A percentile compares a stretch with the other conserved stretches of the same genome.
These are phyloP conservation scores for Solanum sejunctum DNA, from an alignment of 257 asterid species.

Conservation along the genomic window DNA sequence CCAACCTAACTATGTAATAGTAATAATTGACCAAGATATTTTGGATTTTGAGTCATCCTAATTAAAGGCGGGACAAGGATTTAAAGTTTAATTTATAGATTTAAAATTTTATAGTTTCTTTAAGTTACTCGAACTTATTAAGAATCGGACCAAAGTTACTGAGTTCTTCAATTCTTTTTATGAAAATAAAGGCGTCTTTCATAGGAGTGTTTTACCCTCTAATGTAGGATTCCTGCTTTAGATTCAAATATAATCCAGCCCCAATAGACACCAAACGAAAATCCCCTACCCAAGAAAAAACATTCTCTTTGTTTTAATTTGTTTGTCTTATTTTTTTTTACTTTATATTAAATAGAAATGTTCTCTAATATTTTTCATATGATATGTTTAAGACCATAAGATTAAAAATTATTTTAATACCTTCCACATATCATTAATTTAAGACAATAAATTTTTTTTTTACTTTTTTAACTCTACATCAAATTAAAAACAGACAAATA, in stretches of 20 bases:
- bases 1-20: background rate
- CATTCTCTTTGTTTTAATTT: no score
- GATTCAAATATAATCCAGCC: background rate
- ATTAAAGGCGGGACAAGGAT: background rate
- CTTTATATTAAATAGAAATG: background rate
- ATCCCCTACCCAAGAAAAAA: no score
- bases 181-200: background rate
- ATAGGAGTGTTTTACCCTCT: background rate
- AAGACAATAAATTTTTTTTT: background rate
- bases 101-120: background rate
- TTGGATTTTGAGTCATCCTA: background rate
- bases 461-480: background rate
- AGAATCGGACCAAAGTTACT: background rate
- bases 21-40: background rate
- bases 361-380: background rate
- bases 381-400: accelerated
- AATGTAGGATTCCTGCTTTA: no score
- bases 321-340: no score
- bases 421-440: background rate
- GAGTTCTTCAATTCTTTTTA: background rate
- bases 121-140: background rate
- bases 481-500: background rate
- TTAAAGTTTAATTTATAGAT: background rate
- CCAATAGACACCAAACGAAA: background rate
- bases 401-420: background rate